Base-by-base conservation (phyloP, 345 rosid genomes). In the Brassica cretica region DNA sequence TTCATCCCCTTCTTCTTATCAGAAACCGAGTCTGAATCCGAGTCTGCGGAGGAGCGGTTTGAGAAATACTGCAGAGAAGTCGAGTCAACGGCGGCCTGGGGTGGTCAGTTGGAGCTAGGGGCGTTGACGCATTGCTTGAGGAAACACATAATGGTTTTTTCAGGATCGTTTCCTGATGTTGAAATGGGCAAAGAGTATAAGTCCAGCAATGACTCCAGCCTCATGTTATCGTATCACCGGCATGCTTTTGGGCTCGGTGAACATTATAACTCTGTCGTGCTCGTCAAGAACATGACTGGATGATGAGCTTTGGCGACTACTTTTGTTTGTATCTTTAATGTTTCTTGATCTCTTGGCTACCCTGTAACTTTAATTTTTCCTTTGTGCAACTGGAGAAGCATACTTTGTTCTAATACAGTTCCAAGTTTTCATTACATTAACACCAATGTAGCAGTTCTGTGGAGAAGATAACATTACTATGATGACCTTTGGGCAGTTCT, bases 231-330 rank as follows among this genome's bases (percentile, higher is more conserved):
- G 9, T 87, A 84, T 75, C 90, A 85, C 61, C 70, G 77, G 71
- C 88, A 87, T 82, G 88, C 88, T 55, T 87, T 85, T 74, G 90
- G 87, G 9, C 88, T 85, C 6, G 88, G 90, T 21, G 90, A 87
- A 82, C 90, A 87, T 37, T 87, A 87, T 58, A 87, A 85, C 75
- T 87, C 88, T 0, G 80, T 87, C 8, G 84, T 85, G 46, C 25
- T 59, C 14, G 46, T 12, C 68, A 4, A 70, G 19, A 74, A 21
- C 63, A 12, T 44, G 72, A 56, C 51, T 25, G 72, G 39, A 0
- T 74, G 64, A 74, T 41, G 58, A 15, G 32, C 59, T 79, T 46
- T 72, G 76, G 14, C 24, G 41, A 76, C 5, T 53, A 53, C 66
- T 35, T 66, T 78, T 78, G 62, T 72, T 78, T 78, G 68, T 66